Evolutionary conservation across 208 protist genomes (phyloP).

Genomic region (Pavlovales sp.): DNA sequence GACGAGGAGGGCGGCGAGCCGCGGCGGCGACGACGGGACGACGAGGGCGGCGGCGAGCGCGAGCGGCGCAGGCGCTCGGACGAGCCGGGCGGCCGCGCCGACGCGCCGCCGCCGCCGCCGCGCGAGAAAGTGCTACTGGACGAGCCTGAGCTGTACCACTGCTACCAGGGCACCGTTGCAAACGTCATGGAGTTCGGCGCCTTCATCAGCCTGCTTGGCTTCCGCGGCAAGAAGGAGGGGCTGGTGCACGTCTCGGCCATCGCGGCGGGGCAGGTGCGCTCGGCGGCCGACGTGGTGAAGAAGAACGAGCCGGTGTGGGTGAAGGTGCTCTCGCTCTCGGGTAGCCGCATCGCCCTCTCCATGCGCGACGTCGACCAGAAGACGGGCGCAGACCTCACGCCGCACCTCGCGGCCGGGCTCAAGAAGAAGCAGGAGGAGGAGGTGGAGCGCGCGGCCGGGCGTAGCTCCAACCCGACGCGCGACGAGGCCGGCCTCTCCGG

Average conservation of each 20-base stretch:
- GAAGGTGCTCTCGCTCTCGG: slow-evolving; percentile 68
- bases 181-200: slow-evolving; percentile 72
- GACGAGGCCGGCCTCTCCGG: not conserved
- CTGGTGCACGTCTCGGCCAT: slow-evolving; percentile 60
- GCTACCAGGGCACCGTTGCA: slow-evolving; percentile 70
- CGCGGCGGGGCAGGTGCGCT: not conserved
- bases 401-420: not conserved
- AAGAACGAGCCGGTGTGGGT: slow-evolving; percentile 67
- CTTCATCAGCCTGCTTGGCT: slow-evolving; percentile 67
- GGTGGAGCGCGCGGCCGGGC: not conserved
- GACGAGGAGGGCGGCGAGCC: too few relatives aligned
- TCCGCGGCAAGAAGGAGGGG: slow-evolving; percentile 46
- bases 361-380: slow-evolving; percentile 80
- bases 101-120: not conserved
- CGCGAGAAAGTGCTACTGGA: not conserved
- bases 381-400: slow-evolving; percentile 58
- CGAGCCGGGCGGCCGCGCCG: not conserved
- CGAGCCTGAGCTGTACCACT: not conserved
- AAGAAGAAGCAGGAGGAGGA: not conserved
- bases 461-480: not conserved
- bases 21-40: too few relatives aligned
- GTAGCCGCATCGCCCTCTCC: slow-evolving; percentile 66
- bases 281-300: slow-evolving; percentile 57
- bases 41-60: not conserved
- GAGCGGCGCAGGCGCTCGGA: not conserved